Percentiles rank a stretch among this genome's conserved stretches.
Conservation (phyloP, 257 asterid genomes). For the Fraxinus cuspidata region DNA sequence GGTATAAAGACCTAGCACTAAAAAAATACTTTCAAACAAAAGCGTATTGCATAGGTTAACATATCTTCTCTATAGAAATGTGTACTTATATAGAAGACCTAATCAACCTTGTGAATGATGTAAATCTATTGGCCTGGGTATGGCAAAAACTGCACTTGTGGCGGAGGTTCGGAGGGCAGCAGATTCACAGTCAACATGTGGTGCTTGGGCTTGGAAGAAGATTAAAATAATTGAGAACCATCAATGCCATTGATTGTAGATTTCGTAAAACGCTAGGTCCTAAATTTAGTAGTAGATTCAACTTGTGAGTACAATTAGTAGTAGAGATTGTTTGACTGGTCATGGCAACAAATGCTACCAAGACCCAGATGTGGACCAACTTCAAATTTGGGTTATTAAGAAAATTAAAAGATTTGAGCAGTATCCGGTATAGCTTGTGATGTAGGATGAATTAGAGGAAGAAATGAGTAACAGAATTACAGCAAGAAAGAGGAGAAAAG, state of each 20-base stretch:
- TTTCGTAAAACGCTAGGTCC: background rate
- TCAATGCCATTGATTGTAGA: background rate
- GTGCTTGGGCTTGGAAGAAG: background rate
- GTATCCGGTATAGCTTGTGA: background rate
- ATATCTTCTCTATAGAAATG: background rate
- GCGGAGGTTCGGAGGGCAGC: background rate
- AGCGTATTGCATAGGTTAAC: background rate
- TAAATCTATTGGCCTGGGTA: background rate
- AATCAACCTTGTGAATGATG: background rate
- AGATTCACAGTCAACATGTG: background rate
- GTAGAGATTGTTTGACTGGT: background rate
- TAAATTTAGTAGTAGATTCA: background rate
- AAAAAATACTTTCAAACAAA: background rate
- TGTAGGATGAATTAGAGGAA: too few species aligned
- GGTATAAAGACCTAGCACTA: background rate
- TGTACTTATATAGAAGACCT: background rate
- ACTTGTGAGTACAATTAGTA: background rate
- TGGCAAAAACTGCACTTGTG: background rate
- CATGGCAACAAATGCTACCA: background rate
- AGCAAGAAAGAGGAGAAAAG: too few species aligned
- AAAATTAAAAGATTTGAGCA: background rate
- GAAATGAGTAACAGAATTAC: too few species aligned
- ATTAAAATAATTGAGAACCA: conserved; percentile 2
- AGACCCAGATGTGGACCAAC: background rate
- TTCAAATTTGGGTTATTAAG: background rate